A percentile compares a stretch with the other conserved stretches of the same genome.
Conservation (phyloP, 441 rosid species). For the Corymbia citriodora region DNA sequence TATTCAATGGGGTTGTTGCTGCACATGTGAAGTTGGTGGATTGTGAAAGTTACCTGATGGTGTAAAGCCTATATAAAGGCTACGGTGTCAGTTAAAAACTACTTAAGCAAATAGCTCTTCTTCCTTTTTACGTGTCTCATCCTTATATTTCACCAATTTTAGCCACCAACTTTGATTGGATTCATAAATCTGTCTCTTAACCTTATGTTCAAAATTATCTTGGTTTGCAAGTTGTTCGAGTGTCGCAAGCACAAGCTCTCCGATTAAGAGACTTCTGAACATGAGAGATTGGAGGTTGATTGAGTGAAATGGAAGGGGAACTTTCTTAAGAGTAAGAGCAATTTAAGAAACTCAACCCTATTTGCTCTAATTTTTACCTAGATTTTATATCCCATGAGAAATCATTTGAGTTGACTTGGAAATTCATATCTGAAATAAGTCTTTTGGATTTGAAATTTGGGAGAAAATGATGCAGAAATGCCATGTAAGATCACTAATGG, state of each 20-base stretch:
- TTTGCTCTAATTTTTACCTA: neutral
- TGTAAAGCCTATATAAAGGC: too few relatives aligned
- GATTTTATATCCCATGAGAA: too few relatives aligned
- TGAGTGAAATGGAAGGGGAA: rapidly evolving
- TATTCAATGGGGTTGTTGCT: too few relatives aligned
- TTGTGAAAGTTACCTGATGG: too few relatives aligned
- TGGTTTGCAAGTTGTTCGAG: neutral
- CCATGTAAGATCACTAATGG: neutral
- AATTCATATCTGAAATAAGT: too few relatives aligned
- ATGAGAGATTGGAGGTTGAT: too few relatives aligned
- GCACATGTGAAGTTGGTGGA: too few relatives aligned
- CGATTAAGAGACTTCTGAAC: neutral
- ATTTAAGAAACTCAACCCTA: too few relatives aligned
- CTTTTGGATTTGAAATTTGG: neutral
- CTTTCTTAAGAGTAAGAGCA: neutral
- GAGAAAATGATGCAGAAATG: neutral
- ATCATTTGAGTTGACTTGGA: neutral
- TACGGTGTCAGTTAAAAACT: too few relatives aligned
- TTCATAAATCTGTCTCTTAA: neutral
- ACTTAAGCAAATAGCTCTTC: too few relatives aligned
- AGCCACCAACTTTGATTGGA: neutral
- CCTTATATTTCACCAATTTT: too few relatives aligned
- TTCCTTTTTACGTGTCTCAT: too few relatives aligned
- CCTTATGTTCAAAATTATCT: neutral
- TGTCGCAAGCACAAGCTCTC: neutral